A percentile compares a stretch with the other conserved stretches of the same genome.
Conservation (phyloP, 805 yeast genomes). For the Saccharomyces mikatae region DNA sequence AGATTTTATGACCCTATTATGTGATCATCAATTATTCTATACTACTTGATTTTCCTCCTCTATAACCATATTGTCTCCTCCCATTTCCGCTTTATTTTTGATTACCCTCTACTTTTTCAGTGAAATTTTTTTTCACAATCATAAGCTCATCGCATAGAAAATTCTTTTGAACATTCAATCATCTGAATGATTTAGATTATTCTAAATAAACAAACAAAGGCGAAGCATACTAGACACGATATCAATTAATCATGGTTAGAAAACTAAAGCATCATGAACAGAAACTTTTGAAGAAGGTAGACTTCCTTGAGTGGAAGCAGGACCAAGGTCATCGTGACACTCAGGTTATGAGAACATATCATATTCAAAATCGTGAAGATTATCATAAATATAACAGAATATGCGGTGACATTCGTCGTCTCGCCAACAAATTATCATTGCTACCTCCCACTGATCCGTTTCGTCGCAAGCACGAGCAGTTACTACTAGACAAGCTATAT, state of each 20-base stretch:
- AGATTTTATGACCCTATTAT: background rate
- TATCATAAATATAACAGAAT: slow-evolving; percentile 88
- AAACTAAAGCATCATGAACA: slow-evolving; percentile 90
- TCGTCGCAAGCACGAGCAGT: slow-evolving; percentile 80
- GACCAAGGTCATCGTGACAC: slow-evolving; percentile 92
- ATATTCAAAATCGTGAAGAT: slow-evolving; percentile 90
- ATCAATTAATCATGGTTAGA: slow-evolving; percentile 56
- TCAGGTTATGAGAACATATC: slow-evolving; percentile 93
- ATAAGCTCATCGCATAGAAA: slow-evolving; percentile 13
- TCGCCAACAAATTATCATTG: slow-evolving; percentile 78
- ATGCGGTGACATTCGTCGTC: slow-evolving; percentile 83
- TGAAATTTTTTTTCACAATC: background rate
- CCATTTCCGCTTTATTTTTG: background rate
- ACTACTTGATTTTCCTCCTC: background rate
- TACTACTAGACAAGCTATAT: slow-evolving; percentile 77
- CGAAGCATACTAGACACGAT: background rate
- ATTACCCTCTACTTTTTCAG: background rate
- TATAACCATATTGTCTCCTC: background rate
- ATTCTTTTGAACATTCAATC: background rate
- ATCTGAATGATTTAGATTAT: background rate
- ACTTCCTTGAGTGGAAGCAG: slow-evolving; percentile 95
- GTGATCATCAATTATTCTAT: background rate
- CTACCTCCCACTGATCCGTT: slow-evolving; percentile 83
- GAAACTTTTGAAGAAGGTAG: slow-evolving; percentile 89
- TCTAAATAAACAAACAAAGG: background rate